Base-by-base conservation (phyloP, 1,284 basidiomycete genomes). In the Cryptococcus sp. region DNA sequence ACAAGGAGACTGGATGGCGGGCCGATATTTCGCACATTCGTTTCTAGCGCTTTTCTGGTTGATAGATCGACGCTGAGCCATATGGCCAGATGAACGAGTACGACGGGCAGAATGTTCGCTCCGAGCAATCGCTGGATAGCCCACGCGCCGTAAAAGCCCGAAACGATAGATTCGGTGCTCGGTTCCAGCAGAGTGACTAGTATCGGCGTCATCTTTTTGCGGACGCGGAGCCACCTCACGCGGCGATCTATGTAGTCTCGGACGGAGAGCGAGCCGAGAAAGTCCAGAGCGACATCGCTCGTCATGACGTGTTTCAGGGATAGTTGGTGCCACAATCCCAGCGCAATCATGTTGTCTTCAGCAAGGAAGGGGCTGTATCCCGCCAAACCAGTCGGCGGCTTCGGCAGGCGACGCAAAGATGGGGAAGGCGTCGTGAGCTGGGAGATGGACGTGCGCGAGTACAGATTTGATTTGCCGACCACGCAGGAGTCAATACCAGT, bases 391-490 rank as follows among this genome's bases (percentile, higher is more conserved):
- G 59, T 77, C 45, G 75, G 73, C 11, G 73, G 67, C 43, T 72
- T 62, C 6, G 68, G 57, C 30, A 59, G 57, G 19, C 40, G 17
- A 6, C 63, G 67, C 2, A 78, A 64, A 1, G 68, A 66, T 3
- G 71, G 72, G 2, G 75, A 71, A 17, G 75, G 77, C 1, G 74
- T 69, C 5, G 67, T 60, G 20, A 78, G 67, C 16, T 68, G 58
- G 38, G 52, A 56, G 50, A 79, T 79, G 74, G 96, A 93, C 40
- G 90, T 89, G 54, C 91, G 89, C 48, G 91, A 88, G 79, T 94
- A 99, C 62, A 99, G 78, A 77, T 93, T 94, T 56, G 92, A 94
- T 80, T 99, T 99, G 65, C 96, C 96, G 65, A 98, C 90, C 15
- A 99, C 92, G 75, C 96, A 99, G 0, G 92, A 95, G 54, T 97